Base-by-base conservation (phyloP, 257 asterid species). In the Solanum bukasovii region DNA sequence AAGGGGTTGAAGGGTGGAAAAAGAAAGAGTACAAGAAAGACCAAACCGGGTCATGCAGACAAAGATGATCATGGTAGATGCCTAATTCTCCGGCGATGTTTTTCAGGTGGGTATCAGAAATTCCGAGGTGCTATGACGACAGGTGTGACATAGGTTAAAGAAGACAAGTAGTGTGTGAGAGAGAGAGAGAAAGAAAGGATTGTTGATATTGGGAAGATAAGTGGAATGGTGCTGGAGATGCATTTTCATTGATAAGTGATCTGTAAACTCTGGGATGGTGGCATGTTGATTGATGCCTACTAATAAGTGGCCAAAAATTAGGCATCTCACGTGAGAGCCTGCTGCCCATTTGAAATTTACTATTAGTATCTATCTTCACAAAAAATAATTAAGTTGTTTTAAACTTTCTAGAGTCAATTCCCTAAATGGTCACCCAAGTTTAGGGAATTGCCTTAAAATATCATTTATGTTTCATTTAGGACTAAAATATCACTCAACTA, bases 1-100 rank as follows among this genome's bases (percentile, higher is more conserved):
- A 46, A 90, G 88, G 37, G 88, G 93, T 74, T 87, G 89, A 25
- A 88, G 88, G 23, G 87, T 85, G 65, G 88, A 31, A 40, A 90
- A 90, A 44, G 89, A 90, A 13, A 90, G 71, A 13, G 87, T 63
- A n/a, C 61, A 67, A 67, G 85, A 83, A 4, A 88, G 46, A 5
- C 87, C 87, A 49, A 88, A 88, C 83, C 87, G 87, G n/a, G 84
- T 88, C 40, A 52, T 84, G 29, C 89, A 87, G 9, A 61, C n/a
- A 14, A 86, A 38, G 71, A 46, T 14, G 85, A n/a, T 74, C 78
- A 84, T 84, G 52, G 9, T 61, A 37, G 61, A 38, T 27, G 65
- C 21, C 20, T 74, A 12, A 21, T 35, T 74, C 49, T 21, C 31
- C 6, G 59, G 85, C 40, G 85, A 46, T 44, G 21, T 14, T 25